Conservation (phyloP, 2,329 filamentous ascomycete genomes). For the Hysterium pulicare region DNA sequence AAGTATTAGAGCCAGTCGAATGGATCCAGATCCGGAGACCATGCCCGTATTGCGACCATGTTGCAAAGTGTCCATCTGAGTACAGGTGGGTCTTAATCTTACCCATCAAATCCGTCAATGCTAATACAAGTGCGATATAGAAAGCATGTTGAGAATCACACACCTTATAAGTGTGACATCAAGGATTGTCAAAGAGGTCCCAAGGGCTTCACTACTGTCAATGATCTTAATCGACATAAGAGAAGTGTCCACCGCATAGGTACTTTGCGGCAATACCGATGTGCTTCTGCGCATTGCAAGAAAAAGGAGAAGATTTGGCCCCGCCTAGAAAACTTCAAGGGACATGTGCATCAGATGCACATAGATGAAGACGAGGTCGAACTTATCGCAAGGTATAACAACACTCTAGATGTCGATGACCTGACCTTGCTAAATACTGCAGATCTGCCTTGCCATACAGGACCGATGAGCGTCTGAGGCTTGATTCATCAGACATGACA, state of each 20-base stretch:
- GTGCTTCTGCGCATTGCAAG: constrained; percentile 55
- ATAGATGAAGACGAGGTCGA: constrained; percentile 40
- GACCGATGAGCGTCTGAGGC: no score
- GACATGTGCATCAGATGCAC: constrained; percentile 72
- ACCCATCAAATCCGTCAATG: not conserved
- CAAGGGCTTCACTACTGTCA: constrained; percentile 72
- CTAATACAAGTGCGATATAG: constrained; percentile 46
- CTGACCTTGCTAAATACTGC: constrained; percentile 9
- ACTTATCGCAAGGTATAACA: constrained; percentile 47
- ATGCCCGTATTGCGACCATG: constrained; percentile 11
- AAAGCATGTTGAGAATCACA: constrained; percentile 73
- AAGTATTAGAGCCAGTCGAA: no score
- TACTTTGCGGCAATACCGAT: constrained; percentile 54
- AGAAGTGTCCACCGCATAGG: constrained; percentile 64
- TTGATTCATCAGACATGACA: no score
- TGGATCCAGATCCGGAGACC: no score
- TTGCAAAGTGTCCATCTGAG: constrained; percentile 34
- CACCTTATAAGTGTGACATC: constrained; percentile 61
- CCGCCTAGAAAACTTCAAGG: constrained; percentile 80
- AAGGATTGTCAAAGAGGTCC: constrained; percentile 52
- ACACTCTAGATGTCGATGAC: not conserved
- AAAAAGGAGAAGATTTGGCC: constrained; percentile 70
- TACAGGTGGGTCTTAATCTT: constrained; percentile 29
- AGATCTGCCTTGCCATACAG: no score
- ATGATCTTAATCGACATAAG: constrained; percentile 77